These are phyloP conservation scores for Gleditsia sinensis DNA, from an alignment of 306 rosid species.

Conservation along the genomic window DNA sequence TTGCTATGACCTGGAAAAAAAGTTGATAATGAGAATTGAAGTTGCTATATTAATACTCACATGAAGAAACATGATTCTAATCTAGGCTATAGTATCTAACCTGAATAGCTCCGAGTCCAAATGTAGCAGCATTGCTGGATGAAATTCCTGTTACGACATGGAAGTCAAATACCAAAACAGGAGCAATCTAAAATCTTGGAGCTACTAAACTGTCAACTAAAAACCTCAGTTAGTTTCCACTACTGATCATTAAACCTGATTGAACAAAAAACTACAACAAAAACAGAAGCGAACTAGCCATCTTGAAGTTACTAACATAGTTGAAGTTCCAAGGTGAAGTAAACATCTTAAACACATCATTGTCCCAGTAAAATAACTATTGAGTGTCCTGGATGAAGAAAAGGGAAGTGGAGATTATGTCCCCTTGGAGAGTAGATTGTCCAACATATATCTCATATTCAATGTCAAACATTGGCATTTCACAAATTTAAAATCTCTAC, in stretches of 20 bases:
- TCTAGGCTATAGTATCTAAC: conserved; percentile 37
- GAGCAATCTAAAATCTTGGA: conserved; percentile 14
- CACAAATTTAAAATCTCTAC: background rate
- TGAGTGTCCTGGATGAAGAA: background rate
- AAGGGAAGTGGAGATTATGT: background rate
- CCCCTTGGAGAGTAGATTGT: background rate
- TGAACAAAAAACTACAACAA: background rate
- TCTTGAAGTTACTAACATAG: background rate
- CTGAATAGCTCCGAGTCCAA: conserved; percentile 80
- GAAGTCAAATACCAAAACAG: conserved; percentile 33
- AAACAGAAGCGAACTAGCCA: background rate
- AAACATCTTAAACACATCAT: background rate
- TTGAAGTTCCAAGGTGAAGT: background rate
- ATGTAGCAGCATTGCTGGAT: conserved; percentile 64
- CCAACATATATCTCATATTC: conserved; percentile 6
- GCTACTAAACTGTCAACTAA: background rate
- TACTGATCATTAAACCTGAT: conserved; percentile 18
- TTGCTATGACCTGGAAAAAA: conserved; percentile 59
- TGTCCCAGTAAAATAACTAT: background rate
- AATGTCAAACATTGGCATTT: conserved; percentile 1
- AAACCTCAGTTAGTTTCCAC: conserved; percentile 23
- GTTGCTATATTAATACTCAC: conserved; percentile 15
- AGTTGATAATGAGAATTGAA: conserved; percentile 17
- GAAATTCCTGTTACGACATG: conserved; percentile 60
- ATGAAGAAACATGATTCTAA: background rate